These are phyloP conservation scores for Globisporangium emineosum DNA, from an alignment of 352 stramenopile species.

Conservation along the genomic window DNA sequence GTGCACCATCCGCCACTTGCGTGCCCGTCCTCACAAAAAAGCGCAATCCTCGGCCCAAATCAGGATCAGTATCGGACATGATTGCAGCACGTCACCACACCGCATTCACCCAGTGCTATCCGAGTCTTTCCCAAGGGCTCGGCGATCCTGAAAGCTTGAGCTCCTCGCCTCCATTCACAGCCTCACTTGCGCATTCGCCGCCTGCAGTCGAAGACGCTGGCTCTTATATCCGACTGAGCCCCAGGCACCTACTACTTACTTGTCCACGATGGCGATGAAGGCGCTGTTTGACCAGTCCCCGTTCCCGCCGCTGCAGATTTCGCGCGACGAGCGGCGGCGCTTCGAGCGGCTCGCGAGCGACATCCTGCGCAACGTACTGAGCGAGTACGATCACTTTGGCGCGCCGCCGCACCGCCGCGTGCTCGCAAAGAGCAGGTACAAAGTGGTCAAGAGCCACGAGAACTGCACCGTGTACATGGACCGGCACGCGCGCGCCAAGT, in stretches of 20 bases:
- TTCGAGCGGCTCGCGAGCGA: conserved; percentile 9
- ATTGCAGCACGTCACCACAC: neutral
- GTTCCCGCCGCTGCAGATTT: conserved; percentile 10
- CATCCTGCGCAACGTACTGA: conserved; percentile 8
- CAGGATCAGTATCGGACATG: neutral
- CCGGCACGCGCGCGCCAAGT: neutral
- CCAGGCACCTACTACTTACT: too few species aligned
- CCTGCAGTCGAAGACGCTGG: neutral
- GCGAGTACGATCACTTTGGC: conserved; percentile 17
- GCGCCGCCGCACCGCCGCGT: neutral
- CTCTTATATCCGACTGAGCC: neutral
- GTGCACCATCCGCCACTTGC: neutral
- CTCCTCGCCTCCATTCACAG: neutral
- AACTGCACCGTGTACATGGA: conserved; percentile 18
- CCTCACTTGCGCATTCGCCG: conserved; percentile 6
- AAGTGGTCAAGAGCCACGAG: conserved; percentile 16
- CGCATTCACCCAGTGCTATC: neutral
- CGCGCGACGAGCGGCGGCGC: conserved; percentile 1
- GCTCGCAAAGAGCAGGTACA: conserved; percentile 14
- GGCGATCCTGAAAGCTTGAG: neutral
- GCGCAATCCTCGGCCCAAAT: neutral
- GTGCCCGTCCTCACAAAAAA: neutral
- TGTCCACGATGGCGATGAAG: conserved; percentile 6
- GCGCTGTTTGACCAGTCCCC: conserved; percentile 14
- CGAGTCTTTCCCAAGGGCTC: neutral